Percentiles rank a stretch among this genome's conserved stretches.
phyloP scores from a whole-genome alignment of 2,329 filamentous ascomycete species.

The Aspergillus brasiliensis region DNA sequence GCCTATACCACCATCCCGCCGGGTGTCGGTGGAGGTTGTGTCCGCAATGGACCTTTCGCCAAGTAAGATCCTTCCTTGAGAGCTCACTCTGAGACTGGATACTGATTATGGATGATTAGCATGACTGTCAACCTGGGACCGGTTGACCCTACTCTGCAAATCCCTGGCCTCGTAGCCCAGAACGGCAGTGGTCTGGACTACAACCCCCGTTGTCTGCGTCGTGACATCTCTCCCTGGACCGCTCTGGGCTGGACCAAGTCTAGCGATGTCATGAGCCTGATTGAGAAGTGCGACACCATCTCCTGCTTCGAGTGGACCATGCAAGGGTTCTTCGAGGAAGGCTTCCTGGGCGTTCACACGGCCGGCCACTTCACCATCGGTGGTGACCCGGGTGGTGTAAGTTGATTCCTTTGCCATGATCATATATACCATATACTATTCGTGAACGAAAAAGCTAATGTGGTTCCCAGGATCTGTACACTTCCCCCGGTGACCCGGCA shows the following conservation, averaged over 20 bases:
- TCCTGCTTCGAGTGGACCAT: constrained; percentile 22
- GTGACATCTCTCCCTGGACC: constrained; percentile 27
- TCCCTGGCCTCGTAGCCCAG: constrained; percentile 16
- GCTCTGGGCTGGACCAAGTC: constrained; percentile 22
- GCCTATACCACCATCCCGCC: constrained; percentile 36
- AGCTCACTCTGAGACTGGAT: neutral
- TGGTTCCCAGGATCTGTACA: constrained; percentile 10
- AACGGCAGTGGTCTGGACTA: constrained; percentile 26
- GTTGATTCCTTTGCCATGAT: neutral
- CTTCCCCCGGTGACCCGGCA: constrained; percentile 16
- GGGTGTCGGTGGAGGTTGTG: constrained; percentile 18
- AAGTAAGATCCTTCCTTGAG: neutral
- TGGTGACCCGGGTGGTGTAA: constrained; percentile 44
- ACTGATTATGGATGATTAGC: constrained; percentile 9
- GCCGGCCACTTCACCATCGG: constrained; percentile 51
- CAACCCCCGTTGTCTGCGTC: constrained; percentile 35
- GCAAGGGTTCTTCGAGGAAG: constrained; percentile 34
- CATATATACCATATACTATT: too few species aligned
- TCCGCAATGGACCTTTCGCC: constrained; percentile 1
- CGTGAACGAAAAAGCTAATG: too few species aligned
- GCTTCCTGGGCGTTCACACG: constrained; percentile 44
- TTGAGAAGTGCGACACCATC: constrained; percentile 27
- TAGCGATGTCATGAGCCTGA: constrained; percentile 20
- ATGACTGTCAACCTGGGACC: constrained; percentile 36
- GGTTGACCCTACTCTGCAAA: constrained; percentile 19